phyloP scores from a whole-genome alignment of 805 yeast species.

The Sporopachydermia quercuum region DNA sequence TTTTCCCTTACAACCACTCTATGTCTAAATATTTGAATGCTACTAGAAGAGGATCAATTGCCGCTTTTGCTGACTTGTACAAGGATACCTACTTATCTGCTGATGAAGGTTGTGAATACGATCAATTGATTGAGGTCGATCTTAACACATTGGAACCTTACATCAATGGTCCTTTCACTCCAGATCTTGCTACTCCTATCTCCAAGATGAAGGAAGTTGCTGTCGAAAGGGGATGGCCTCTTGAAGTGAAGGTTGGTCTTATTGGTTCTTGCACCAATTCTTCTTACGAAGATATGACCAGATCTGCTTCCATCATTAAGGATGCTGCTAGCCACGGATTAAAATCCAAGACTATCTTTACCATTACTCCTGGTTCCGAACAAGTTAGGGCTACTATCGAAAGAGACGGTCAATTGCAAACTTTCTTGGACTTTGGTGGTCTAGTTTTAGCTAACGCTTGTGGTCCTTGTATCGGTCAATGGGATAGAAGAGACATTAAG shows the following conservation, averaged over 20 bases:
- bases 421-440: conserved; percentile 87
- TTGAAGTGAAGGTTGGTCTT: conserved; percentile 82
- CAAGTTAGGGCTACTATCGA: conserved; percentile 97
- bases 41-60: conserved; percentile 75
- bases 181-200: conserved; percentile 92
- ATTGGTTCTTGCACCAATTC: conserved; percentile 99
- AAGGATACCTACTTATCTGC: conserved; percentile 60
- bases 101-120: conserved; percentile 88
- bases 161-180: conserved; percentile 96
- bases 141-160: conserved; percentile 85
- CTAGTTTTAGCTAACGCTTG: conserved; percentile 93
- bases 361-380: conserved; percentile 96
- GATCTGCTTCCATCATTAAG: conserved; percentile 83
- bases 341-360: conserved; percentile 81
- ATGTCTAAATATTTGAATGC: conserved; percentile 78
- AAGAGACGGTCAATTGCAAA: conserved; percentile 83
- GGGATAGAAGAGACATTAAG: conserved; percentile 90
- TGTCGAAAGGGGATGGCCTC: conserved; percentile 80
- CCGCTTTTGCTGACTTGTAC: conserved; percentile 63
- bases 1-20: conserved; percentile 89
- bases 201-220: conserved; percentile 79
- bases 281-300: conserved; percentile 94
- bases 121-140: conserved; percentile 83
- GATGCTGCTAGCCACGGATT: conserved; percentile 88
- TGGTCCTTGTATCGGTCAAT: conserved; percentile 99